Percentiles rank a stretch among this genome's conserved stretches.
Evolutionary conservation across 2,329 filamentous ascomycete species (phyloP).

Genomic region (Pseudogymnoascus sp.): DNA sequence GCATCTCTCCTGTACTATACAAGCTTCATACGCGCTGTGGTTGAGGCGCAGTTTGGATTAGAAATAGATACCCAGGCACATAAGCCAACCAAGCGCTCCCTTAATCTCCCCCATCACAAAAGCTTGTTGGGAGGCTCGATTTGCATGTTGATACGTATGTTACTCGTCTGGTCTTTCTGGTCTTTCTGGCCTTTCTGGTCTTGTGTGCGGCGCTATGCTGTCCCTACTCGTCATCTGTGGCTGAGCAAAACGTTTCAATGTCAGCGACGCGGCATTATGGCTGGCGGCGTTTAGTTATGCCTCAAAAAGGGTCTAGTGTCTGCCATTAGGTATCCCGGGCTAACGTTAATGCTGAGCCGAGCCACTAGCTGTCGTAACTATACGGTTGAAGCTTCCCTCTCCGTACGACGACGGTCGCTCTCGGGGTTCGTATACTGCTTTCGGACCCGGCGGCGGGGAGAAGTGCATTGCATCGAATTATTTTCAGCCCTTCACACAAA

Average conservation of each 20-base stretch:
- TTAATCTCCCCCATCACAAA: slow-evolving; percentile 1
- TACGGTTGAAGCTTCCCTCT: background rate
- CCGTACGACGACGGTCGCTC: slow-evolving; percentile 1
- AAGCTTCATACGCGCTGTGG: background rate
- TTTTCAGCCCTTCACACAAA: slow-evolving; percentile 9
- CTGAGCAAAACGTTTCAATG: slow-evolving; percentile 2
- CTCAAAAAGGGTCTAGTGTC: background rate
- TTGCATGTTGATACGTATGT: background rate
- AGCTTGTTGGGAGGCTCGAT: background rate
- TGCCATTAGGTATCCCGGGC: background rate
- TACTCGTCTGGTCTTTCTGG: background rate
- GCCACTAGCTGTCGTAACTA: background rate
- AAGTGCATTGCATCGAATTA: background rate
- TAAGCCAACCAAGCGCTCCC: slow-evolving; percentile 4
- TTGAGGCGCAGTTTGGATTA: slow-evolving; percentile 8
- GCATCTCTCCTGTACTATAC: background rate
- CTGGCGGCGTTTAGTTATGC: background rate
- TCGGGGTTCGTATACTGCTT: slow-evolving; percentile 4
- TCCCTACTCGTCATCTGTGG: slow-evolving; percentile 5
- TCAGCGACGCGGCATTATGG: background rate
- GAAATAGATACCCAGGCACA: slow-evolving; percentile 8
- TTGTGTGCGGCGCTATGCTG: background rate
- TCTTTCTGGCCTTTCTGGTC: background rate
- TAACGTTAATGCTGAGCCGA: slow-evolving; percentile 1
- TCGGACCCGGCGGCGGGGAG: slow-evolving; percentile 7